Conservation (phyloP, 2,329 filamentous ascomycete genomes). For the Fusarium pseudonygamai region DNA sequence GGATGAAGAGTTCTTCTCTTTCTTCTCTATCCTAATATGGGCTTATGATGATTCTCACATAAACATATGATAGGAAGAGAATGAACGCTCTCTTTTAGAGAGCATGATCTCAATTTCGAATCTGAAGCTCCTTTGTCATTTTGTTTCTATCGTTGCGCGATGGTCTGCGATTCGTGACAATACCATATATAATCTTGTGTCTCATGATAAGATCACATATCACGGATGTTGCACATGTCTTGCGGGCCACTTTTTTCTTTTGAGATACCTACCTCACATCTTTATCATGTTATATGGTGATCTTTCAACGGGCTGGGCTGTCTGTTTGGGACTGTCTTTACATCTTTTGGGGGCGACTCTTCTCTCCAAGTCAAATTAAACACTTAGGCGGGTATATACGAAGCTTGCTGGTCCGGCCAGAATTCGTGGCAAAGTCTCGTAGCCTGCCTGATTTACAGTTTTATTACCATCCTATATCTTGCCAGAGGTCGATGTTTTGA, state of each 20-base stretch:
- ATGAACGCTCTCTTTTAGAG: slow-evolving; percentile 64
- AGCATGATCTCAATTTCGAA: slow-evolving; percentile 70
- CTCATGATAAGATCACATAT: background rate
- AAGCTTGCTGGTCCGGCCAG: background rate
- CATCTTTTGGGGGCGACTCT: background rate
- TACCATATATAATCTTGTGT: background rate
- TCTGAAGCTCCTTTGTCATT: slow-evolving; percentile 62
- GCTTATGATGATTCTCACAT: slow-evolving; percentile 70
- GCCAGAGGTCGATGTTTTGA: background rate
- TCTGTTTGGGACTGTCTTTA: background rate
- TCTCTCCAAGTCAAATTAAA: background rate
- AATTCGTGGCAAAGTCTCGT: background rate
- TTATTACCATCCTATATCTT: background rate
- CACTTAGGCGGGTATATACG: background rate
- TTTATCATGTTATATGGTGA: background rate
- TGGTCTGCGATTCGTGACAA: background rate
- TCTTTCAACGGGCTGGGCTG: background rate
- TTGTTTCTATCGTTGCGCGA: background rate
- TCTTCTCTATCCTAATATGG: slow-evolving; percentile 50
- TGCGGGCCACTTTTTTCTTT: background rate
- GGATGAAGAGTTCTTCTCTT: slow-evolving; percentile 38
- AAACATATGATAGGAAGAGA: slow-evolving; percentile 75
- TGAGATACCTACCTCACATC: background rate
- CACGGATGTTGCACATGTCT: background rate
- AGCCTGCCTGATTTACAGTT: background rate